A percentile compares a stretch with the other conserved stretches of the same genome.
Conservation (phyloP, 2,329 filamentous ascomycete species). For the Colletotrichum liaoningense region DNA sequence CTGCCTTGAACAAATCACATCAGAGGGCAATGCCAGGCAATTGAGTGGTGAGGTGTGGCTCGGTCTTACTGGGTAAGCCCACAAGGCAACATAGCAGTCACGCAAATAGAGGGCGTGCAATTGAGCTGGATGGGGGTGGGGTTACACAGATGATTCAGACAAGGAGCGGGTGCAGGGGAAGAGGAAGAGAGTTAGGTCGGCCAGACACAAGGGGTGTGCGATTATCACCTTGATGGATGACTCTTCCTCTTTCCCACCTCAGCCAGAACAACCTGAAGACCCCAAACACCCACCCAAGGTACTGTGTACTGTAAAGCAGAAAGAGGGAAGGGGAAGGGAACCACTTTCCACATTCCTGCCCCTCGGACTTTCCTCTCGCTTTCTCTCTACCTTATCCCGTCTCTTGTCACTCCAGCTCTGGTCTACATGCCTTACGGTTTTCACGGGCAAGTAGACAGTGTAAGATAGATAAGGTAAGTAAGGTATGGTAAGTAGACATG, state of each 20-base stretch:
- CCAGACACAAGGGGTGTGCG: not conserved
- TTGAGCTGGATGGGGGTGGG: not conserved
- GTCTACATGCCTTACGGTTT: not conserved
- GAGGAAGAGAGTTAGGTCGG: constrained; percentile 1
- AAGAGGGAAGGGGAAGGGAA: not conserved
- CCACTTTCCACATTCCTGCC: constrained; percentile 28
- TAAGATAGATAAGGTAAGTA: too few species aligned
- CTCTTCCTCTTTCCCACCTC: constrained; percentile 18
- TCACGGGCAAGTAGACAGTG: too few species aligned
- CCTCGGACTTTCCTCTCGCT: constrained; percentile 3
- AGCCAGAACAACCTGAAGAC: constrained; percentile 16
- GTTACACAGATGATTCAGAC: not conserved
- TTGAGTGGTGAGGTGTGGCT: constrained; percentile 25
- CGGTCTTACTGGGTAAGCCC: constrained; percentile 27
- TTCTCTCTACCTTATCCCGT: not conserved
- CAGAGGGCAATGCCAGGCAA: constrained; percentile 7
- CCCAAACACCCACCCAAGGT: not conserved
- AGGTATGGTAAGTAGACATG: too few species aligned
- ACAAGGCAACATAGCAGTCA: not conserved
- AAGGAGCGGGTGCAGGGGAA: constrained; percentile 15
- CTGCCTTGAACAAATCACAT: not conserved
- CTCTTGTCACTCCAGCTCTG: not conserved
- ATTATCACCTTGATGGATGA: constrained; percentile 20
- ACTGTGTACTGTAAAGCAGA: not conserved
- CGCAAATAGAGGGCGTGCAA: not conserved